These are phyloP conservation scores for Phytopythium delawarense DNA, from an alignment of 352 stramenopile species.

Conservation along the genomic window DNA sequence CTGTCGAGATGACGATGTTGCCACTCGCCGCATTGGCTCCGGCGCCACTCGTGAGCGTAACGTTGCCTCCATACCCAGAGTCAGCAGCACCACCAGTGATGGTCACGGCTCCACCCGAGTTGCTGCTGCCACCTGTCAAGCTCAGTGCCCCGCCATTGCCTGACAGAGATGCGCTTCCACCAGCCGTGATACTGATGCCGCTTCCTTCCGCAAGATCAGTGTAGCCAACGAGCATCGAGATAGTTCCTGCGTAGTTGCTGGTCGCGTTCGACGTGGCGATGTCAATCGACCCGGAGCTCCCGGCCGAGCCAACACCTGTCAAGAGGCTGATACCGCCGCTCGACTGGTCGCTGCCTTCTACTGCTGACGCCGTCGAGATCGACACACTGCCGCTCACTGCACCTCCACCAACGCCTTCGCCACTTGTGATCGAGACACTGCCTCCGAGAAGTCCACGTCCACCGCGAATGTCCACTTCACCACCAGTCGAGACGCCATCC, in stretches of 20 bases:
- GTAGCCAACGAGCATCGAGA: constrained; percentile 19
- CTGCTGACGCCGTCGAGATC: neutral
- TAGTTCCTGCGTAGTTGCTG: constrained; percentile 10
- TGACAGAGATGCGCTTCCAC: neutral
- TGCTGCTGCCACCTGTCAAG: constrained; percentile 19
- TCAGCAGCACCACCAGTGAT: constrained; percentile 28
- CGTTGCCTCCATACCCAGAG: constrained; percentile 9
- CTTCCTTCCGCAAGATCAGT: neutral
- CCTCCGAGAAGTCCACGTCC: constrained; percentile 4
- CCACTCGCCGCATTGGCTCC: constrained; percentile 16
- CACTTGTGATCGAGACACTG: constrained; percentile 13
- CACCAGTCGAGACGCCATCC: neutral
- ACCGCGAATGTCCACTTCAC: constrained; percentile 9
- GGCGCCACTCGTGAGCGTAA: constrained; percentile 13
- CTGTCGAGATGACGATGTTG: constrained; percentile 18
- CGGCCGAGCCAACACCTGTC: neutral
- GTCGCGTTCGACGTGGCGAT: constrained; percentile 10
- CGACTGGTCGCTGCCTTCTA: neutral
- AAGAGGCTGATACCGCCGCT: neutral
- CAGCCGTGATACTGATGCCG: neutral
- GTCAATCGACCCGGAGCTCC: constrained; percentile 2
- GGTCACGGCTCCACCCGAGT: constrained; percentile 12
- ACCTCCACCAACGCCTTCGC: neutral
- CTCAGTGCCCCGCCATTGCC: constrained; percentile 22
- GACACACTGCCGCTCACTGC: constrained; percentile 11